Conservation (phyloP, 345 rosid genomes). For the Brassica cretica region DNA sequence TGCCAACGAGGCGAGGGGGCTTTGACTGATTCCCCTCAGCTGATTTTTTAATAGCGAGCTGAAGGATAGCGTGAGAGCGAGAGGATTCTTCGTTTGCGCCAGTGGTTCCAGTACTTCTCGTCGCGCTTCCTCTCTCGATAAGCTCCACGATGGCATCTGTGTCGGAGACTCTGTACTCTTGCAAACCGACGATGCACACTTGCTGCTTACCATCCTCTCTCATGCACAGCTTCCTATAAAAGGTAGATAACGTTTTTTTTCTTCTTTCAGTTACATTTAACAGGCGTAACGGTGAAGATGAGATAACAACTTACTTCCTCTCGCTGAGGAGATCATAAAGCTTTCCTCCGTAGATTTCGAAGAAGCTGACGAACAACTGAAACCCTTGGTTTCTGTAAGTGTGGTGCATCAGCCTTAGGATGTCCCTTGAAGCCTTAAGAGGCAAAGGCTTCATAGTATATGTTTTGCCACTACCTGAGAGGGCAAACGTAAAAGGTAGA, state of each 20-base stretch:
- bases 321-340: conserved; percentile 89
- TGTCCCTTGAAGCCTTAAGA: conserved; percentile 88
- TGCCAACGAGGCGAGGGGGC: conserved; percentile 90
- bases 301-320: conserved; percentile 67
- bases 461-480: conserved; percentile 96
- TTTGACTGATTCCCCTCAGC: conserved; percentile 77
- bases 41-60: conserved; percentile 87
- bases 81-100: conserved; percentile 99
- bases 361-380: conserved; percentile 89
- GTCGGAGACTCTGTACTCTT: conserved; percentile 92
- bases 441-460: conserved; percentile 97
- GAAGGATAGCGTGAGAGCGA: conserved; percentile 97
- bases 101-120: conserved; percentile 97
- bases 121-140: conserved; percentile 86
- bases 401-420: conserved; percentile 95
- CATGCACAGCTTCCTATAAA: conserved; percentile 84
- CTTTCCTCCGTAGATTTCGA: conserved; percentile 96
- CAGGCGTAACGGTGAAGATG: conserved; percentile 6
- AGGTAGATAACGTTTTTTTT: too few relatives aligned
- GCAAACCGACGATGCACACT: conserved; percentile 97
- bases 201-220: conserved; percentile 99
- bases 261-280: conserved; percentile 1
- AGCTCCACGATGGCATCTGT: conserved; percentile 90
- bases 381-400: conserved; percentile 93
- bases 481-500: background rate